Base-by-base conservation (phyloP, 495 filamentous ascomycete species). In the Physcia stellaris region DNA sequence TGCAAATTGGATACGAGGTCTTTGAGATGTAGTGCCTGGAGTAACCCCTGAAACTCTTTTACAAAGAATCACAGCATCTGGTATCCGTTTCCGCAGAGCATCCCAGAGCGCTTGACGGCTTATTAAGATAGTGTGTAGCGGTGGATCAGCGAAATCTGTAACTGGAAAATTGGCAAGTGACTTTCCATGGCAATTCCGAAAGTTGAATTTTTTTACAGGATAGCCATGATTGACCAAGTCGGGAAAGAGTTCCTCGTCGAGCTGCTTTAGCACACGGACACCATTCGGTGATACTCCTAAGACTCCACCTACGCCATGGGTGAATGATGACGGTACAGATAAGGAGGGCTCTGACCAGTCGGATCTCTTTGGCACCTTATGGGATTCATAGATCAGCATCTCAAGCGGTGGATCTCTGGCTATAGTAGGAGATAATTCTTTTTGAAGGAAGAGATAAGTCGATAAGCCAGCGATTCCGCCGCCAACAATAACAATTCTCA, bases 401-500 rank as follows among this genome's bases (percentile, higher is more conserved):
- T 47, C 36, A 22, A 64, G 57, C 20, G 44, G 35, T 20, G 26
- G 21, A 9, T 36, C 35, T 6, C 44, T 29, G 18, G 49, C 24
- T 15, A 55, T 42, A 10, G 42, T 42, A 16, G 39, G 21, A 21
- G 62, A 61, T 9, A 73, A 58, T 48, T 66, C 56, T 39, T 71
- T 69, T 31, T 53, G 53, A 10, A 75, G 60, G 22, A 53, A 52
- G n/a, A 72, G 58, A 39, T 70, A 71, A 24, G 56, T 52, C 6
- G 64, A 33, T 15, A 64, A 59, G 23, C 70, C 70, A 30, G 57
- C 47, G 41, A 73, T 67, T 29, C 70, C 70, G 28, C 51, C 69
- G 32, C 70, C 70, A 18, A 71, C 50, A 20, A 75, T 71, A 38
- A 66, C 57, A 39, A 75, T 66, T 42, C 66, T 68, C 70, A 71